phyloP scores from a whole-genome alignment of 495 filamentous ascomycete species.

The Chaetomium cochliodes region DNA sequence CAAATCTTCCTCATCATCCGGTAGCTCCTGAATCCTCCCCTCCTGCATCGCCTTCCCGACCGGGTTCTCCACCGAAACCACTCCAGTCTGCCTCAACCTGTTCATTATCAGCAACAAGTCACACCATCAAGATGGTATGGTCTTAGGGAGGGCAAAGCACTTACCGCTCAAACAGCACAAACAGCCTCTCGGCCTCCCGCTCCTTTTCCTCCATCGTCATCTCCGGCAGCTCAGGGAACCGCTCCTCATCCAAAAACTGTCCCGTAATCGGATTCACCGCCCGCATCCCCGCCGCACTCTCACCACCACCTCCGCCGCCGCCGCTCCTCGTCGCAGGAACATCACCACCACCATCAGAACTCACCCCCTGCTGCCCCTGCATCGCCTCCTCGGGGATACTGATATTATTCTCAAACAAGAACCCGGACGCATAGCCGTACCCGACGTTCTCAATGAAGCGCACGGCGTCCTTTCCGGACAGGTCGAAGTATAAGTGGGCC shows the following conservation, averaged over 20 bases:
- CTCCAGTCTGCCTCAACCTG: constrained; percentile 77
- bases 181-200: constrained; percentile 85
- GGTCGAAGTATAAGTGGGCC: constrained; percentile 77
- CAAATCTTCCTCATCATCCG: constrained; percentile 35
- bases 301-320: too few species aligned
- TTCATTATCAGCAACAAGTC: constrained; percentile 12
- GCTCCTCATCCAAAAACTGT: constrained; percentile 73
- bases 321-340: neutral
- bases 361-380: constrained; percentile 49
- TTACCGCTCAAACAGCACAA: constrained; percentile 92
- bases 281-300: constrained; percentile 13
- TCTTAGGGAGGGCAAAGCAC: constrained; percentile 12
- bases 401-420: constrained; percentile 77
- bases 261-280: constrained; percentile 86
- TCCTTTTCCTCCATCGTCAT: constrained; percentile 95
- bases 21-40: constrained; percentile 76
- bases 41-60: constrained; percentile 70
- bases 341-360: neutral
- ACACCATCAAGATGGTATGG: neutral
- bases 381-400: constrained; percentile 65
- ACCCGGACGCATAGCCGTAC: constrained; percentile 89
- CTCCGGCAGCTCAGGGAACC: constrained; percentile 52
- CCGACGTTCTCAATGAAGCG: constrained; percentile 79
- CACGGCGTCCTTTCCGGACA: constrained; percentile 72
- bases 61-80: constrained; percentile 83